Evolutionary conservation across 129 eudicot genomes (phyloP).

Genomic region (Cynara cardunculus): DNA sequence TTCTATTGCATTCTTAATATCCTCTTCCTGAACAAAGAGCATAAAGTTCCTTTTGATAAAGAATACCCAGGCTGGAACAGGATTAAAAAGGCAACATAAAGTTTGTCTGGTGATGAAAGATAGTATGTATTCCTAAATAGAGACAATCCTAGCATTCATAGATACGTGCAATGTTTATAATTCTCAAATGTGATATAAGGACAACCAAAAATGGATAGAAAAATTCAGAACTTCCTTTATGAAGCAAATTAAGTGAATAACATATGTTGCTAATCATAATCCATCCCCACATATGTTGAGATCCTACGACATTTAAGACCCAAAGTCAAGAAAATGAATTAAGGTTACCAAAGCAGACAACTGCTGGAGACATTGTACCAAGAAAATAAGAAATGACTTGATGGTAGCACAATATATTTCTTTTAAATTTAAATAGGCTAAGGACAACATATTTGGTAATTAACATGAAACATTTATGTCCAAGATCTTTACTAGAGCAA

Average conservation of each 20-base stretch:
- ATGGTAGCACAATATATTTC: background rate
- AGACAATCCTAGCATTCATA: background rate
- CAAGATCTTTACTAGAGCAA: background rate
- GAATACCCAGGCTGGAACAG: background rate
- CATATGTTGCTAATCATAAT: background rate
- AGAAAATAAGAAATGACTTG: background rate
- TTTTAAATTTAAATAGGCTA: background rate
- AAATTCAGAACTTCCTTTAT: background rate
- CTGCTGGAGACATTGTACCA: background rate
- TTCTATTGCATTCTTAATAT: slow-evolving; percentile 78
- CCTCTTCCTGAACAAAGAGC: slow-evolving; percentile 62
- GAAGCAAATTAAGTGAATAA: background rate
- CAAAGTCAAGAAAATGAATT: background rate
- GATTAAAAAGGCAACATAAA: background rate
- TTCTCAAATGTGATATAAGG: background rate
- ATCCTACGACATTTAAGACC: background rate
- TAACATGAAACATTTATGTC: background rate
- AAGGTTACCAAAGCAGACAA: background rate
- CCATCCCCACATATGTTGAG: background rate
- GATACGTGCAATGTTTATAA: background rate
- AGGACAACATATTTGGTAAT: background rate
- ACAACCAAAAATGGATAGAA: background rate
- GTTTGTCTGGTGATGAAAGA: slow-evolving; percentile 12
- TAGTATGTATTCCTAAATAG: background rate
- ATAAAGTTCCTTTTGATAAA: background rate